Evolutionary conservation across 1,284 basidiomycete species (phyloP), one percentile per base, ranked within the genome.

Genomic region (Cryptococcus amylolentus): DNA sequence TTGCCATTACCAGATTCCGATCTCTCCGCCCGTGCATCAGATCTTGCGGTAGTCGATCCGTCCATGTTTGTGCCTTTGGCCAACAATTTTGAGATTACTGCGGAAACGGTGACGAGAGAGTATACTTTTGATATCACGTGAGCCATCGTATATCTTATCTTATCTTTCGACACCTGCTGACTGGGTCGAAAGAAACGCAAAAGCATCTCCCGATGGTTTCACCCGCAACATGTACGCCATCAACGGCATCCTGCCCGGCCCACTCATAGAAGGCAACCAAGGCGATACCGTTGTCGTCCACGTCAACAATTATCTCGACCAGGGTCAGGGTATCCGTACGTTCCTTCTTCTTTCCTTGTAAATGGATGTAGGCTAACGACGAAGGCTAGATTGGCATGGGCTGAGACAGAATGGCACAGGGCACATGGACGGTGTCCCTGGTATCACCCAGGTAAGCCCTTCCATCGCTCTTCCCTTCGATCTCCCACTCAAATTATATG

Each of bases 191-290:
- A 60, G 58, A 9, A 44, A 45, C 3, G 55, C 43, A 18, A n/a
- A 40, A 3, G 56, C 49, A 8, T 53, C 39, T 16, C 58, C 66
- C 12, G 66, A 66, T 54, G 66, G 66, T 5, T 66, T 55, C 40
- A 42, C 49, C 3, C 46, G 66, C 46, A 55, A 65, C 45, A 52
- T 68, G 35, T 63, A 53, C 48, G 60, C 55, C 42, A 56, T 68
- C 31, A 68, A 68, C 48, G 53, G 53, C 4, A 49, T 56, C 14
- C 65, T 62, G 40, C 66, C 66, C 18, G 70, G 62, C 13, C 70
- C 70, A 0, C 23, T 67, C 27, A 70, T 72, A 44, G 68, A 72
- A 54, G 68, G 61, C 2, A 72, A 69, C 47, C 57, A 66, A 39
- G 69, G 69, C 4, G 70, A 72, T 55, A 64, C 59, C 4, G 52